Percentiles rank a stretch among this genome's conserved stretches.
These are phyloP conservation scores for Lepidopterella palustris DNA, from an alignment of 495 filamentous ascomycete genomes.

Conservation along the genomic window DNA sequence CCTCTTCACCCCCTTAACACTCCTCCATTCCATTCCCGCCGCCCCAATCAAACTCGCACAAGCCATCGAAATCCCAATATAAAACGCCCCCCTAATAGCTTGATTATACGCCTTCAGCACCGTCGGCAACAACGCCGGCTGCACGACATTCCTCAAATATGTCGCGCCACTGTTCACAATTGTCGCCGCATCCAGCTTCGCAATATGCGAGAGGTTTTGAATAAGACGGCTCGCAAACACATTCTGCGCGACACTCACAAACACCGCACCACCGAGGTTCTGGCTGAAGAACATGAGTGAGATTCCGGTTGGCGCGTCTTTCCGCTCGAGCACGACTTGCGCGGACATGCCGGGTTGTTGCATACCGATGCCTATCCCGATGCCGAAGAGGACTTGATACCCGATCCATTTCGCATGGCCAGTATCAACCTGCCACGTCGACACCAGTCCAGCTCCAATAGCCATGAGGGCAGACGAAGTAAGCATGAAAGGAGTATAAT, in stretches of 20 bases:
- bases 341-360: slow-evolving; percentile 55
- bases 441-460: slow-evolving; percentile 64
- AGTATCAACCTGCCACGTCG: slow-evolving; percentile 54
- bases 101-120: slow-evolving; percentile 13
- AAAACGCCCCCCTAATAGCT: slow-evolving; percentile 13
- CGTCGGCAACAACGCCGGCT: slow-evolving; percentile 3
- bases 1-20: slow-evolving; percentile 4
- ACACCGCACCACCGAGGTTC: slow-evolving; percentile 17
- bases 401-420: slow-evolving; percentile 63
- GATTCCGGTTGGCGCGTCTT: slow-evolving; percentile 9
- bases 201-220: slow-evolving; percentile 47
- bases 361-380: slow-evolving; percentile 62
- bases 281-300: slow-evolving; percentile 20
- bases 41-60: slow-evolving; percentile 13
- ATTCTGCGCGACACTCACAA: slow-evolving; percentile 16
- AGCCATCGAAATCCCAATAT: slow-evolving; percentile 9
- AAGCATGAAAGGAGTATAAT: slow-evolving; percentile 73
- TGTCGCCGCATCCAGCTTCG: background rate
- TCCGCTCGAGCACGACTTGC: slow-evolving; percentile 7
- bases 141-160: slow-evolving; percentile 12
- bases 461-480: slow-evolving; percentile 50
- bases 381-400: slow-evolving; percentile 64
- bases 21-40: slow-evolving; percentile 16
- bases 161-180: slow-evolving; percentile 16
- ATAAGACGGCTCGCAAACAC: slow-evolving; percentile 11